Evolutionary conservation across 257 asterid genomes (phyloP).

Genomic region (Gynochthodes officinalis): DNA sequence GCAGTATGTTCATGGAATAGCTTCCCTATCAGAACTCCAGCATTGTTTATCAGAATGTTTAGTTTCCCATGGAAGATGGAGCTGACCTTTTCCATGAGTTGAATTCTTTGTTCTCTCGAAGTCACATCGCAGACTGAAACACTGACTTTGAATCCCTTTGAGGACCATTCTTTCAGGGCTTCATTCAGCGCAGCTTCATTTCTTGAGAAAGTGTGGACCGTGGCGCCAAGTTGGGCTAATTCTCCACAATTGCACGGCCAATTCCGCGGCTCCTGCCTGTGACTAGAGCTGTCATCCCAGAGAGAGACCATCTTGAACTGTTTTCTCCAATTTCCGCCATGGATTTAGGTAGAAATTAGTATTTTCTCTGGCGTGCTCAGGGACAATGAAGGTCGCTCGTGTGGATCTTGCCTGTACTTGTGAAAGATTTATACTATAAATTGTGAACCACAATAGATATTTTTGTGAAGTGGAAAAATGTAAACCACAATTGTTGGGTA

Average conservation of each 20-base stretch:
- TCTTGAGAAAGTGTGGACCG: slow-evolving; percentile 14
- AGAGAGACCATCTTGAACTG: slow-evolving; percentile 17
- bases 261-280: slow-evolving; percentile 21
- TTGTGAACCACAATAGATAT: too few species aligned
- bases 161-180: neutral
- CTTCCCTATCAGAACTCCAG: neutral
- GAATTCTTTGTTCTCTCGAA: neutral
- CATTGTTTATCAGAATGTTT: slow-evolving; percentile 10
- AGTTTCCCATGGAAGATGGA: neutral
- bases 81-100: slow-evolving; percentile 4
- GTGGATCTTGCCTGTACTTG: too few species aligned
- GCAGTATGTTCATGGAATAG: neutral
- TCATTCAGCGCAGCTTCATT: neutral
- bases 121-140: slow-evolving; percentile 3
- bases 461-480: too few species aligned
- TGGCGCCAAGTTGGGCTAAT: neutral
- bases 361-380: neutral
- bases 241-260: slow-evolving; percentile 12
- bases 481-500: too few species aligned
- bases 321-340: slow-evolving; percentile 1
- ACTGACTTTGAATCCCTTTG: slow-evolving; percentile 10
- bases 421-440: too few species aligned
- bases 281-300: slow-evolving; percentile 15
- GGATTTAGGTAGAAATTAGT: neutral
- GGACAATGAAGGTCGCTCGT: neutral